A percentile compares a stretch with the other conserved stretches of the same genome.
These are phyloP conservation scores for Malus hybrid DNA, from an alignment of 331 rosid genomes.

Conservation along the genomic window DNA sequence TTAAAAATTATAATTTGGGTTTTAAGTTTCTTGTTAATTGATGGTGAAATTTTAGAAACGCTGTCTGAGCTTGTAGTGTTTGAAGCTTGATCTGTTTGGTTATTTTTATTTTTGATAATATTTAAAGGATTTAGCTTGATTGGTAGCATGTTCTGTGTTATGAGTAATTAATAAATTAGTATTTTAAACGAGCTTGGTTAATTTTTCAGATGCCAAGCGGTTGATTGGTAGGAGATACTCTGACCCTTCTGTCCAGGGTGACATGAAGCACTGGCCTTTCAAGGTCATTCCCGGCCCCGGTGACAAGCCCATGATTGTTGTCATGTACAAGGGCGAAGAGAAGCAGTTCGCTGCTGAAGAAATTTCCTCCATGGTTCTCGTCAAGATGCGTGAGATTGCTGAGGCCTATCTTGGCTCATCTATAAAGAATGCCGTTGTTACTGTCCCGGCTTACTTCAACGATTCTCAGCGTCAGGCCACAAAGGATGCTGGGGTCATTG, in stretches of 20 bases:
- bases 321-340: slow-evolving; percentile 59
- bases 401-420: slow-evolving; percentile 64
- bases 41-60: no score
- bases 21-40: no score
- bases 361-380: slow-evolving; percentile 67
- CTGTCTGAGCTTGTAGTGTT: no score
- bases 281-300: slow-evolving; percentile 50
- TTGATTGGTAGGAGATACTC: slow-evolving; percentile 60
- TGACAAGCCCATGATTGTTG: slow-evolving; percentile 70
- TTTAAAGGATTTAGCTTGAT: neutral
- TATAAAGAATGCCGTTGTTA: slow-evolving; percentile 64
- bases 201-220: slow-evolving; percentile 57
- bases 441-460: slow-evolving; percentile 72
- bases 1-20: neutral
- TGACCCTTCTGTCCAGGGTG: slow-evolving; percentile 65
- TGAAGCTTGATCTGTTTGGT: no score
- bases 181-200: neutral
- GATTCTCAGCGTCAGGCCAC: slow-evolving; percentile 82
- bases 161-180: neutral
- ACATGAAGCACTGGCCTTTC: slow-evolving; percentile 74
- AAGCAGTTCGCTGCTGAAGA: slow-evolving; percentile 73
- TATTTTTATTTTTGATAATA: no score
- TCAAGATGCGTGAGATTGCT: slow-evolving; percentile 75
- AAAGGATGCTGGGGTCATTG: slow-evolving; percentile 71
- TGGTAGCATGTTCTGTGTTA: no score